These are phyloP conservation scores for Lasiodiplodia sp. DNA, from an alignment of 2,329 filamentous ascomycete genomes.

Conservation along the genomic window DNA sequence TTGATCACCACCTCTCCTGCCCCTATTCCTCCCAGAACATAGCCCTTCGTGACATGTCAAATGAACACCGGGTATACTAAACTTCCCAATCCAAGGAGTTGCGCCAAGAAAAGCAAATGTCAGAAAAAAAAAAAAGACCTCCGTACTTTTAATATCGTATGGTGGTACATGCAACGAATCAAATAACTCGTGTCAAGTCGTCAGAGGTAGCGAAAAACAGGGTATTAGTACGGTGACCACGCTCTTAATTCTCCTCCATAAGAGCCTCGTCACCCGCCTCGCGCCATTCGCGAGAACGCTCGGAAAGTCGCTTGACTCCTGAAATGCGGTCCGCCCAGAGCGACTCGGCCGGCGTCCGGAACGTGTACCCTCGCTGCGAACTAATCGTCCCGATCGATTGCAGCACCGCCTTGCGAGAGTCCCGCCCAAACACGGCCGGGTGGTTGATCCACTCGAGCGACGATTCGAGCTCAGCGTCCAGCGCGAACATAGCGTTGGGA, in stretches of 20 bases:
- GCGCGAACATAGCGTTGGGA: constrained; percentile 76
- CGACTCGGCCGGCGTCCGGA: constrained; percentile 85
- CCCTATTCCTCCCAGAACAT: constrained; percentile 26
- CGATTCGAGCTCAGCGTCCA: constrained; percentile 89
- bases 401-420: constrained; percentile 92
- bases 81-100: constrained; percentile 15
- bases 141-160: constrained; percentile 24
- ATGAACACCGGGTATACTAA: constrained; percentile 28
- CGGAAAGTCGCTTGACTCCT: constrained; percentile 81
- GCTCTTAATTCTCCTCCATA: constrained; percentile 56
- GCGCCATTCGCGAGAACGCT: constrained; percentile 89
- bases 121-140: constrained; percentile 1
- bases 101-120: constrained; percentile 8
- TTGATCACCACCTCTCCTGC: constrained; percentile 20
- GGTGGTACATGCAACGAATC: constrained; percentile 26
- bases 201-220: constrained; percentile 19
- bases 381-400: constrained; percentile 97
- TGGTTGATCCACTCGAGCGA: constrained; percentile 98
- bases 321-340: constrained; percentile 85
- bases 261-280: constrained; percentile 80
- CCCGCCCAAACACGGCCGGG: constrained; percentile 90
- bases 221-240: constrained; percentile 16
- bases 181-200: constrained; percentile 27
- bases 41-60: constrained; percentile 28
- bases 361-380: constrained; percentile 91